These are phyloP conservation scores for Phytopythium kandeliae DNA, from an alignment of 352 stramenopile genomes.

Conservation along the genomic window DNA sequence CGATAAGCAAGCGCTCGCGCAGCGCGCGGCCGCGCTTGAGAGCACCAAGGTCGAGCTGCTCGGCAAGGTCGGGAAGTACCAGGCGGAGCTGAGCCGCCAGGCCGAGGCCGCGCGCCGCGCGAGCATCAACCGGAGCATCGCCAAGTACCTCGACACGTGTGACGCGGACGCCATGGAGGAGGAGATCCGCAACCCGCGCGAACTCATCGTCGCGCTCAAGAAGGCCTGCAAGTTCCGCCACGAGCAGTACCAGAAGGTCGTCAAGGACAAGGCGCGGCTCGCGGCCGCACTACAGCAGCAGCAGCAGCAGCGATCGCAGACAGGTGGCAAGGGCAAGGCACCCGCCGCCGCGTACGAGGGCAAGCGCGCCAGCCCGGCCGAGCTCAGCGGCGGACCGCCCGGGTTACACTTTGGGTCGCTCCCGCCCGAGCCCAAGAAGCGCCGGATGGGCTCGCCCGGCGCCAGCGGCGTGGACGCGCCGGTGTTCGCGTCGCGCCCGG, in stretches of 20 bases:
- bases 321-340: slow-evolving; percentile 22
- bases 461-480: background rate
- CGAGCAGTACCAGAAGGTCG: slow-evolving; percentile 78
- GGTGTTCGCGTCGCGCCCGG: slow-evolving; percentile 20
- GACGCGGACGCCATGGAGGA: slow-evolving; percentile 63
- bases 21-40: slow-evolving; percentile 42
- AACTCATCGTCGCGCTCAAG: slow-evolving; percentile 73
- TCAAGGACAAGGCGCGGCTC: slow-evolving; percentile 70
- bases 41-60: slow-evolving; percentile 46
- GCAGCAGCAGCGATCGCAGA: slow-evolving; percentile 6
- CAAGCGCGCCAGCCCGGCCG: slow-evolving; percentile 15
- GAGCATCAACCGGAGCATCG: slow-evolving; percentile 68
- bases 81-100: slow-evolving; percentile 65
- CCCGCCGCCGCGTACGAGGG: slow-evolving; percentile 14
- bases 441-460: slow-evolving; percentile 23
- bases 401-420: slow-evolving; percentile 17
- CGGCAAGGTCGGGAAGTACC: slow-evolving; percentile 71
- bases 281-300: slow-evolving; percentile 58
- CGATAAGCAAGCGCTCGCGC: slow-evolving; percentile 58
- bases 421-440: slow-evolving; percentile 51
- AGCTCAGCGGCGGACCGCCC: slow-evolving; percentile 3
- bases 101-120: slow-evolving; percentile 37
- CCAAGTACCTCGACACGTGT: slow-evolving; percentile 66
- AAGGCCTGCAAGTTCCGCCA: slow-evolving; percentile 79
- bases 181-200: slow-evolving; percentile 69